Conservation (phyloP, 2,329 filamentous ascomycete species). For the Cordyceps pruinosa region DNA sequence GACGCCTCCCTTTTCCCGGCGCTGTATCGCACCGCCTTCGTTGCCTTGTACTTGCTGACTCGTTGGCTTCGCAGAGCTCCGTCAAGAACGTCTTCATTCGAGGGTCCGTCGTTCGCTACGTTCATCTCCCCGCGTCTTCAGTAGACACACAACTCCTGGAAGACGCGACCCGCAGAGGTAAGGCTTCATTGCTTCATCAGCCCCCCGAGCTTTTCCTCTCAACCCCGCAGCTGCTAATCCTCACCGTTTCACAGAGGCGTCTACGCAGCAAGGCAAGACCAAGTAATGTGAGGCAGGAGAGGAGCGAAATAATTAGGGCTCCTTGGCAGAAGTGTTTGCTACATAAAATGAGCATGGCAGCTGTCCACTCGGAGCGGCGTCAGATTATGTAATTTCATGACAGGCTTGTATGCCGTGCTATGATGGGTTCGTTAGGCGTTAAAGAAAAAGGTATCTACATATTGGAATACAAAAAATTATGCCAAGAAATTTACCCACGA, state of each 20-base stretch:
- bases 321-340: not conserved
- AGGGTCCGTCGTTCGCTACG: slow-evolving; percentile 86
- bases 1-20: not conserved
- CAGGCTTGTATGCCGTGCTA: slow-evolving; percentile 6
- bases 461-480: slow-evolving; percentile 11
- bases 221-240: slow-evolving; percentile 5
- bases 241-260: slow-evolving; percentile 40
- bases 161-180: slow-evolving; percentile 84
- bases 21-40: not conserved
- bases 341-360: not conserved
- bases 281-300: slow-evolving; percentile 28
- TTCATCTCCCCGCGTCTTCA: slow-evolving; percentile 73
- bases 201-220: not conserved
- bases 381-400: not conserved
- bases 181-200: slow-evolving; percentile 16
- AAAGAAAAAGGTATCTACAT: slow-evolving; percentile 8
- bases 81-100: slow-evolving; percentile 96
- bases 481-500: not conserved
- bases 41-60: not conserved
- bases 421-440: slow-evolving; percentile 13
- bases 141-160: slow-evolving; percentile 84
- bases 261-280: slow-evolving; percentile 50
- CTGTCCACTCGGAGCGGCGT: not conserved
- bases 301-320: not conserved
- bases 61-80: slow-evolving; percentile 42